Conservation (phyloP, 176 grass and related monocot species). For the Avena insularis region DNA sequence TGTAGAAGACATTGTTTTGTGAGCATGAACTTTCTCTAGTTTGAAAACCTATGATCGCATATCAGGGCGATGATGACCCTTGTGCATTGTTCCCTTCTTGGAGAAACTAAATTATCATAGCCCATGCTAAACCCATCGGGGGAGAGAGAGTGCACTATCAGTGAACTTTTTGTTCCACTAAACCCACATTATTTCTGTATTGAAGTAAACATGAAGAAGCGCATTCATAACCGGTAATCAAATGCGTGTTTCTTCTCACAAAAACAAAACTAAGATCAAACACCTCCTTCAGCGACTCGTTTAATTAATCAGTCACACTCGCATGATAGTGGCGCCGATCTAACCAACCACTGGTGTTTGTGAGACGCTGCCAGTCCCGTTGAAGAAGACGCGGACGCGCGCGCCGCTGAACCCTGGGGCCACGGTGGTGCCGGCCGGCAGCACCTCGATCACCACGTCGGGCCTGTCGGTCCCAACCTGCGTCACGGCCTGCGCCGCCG, state of each 20-base stretch:
- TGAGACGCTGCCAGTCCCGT: not conserved
- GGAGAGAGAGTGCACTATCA: not conserved
- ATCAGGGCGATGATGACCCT: too few species aligned
- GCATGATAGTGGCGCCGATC: not conserved
- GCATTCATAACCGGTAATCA: too few species aligned
- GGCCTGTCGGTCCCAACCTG: constrained; percentile 9
- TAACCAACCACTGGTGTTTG: not conserved
- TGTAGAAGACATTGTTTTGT: too few species aligned
- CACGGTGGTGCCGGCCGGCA: constrained; percentile 8
- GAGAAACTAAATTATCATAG: too few species aligned
- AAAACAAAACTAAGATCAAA: not conserved
- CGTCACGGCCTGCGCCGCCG: not conserved
- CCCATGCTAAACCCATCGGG: too few species aligned
- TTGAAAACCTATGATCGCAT: too few species aligned
- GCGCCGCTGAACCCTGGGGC: not conserved
- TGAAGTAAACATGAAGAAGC: not conserved
- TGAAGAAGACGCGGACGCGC: constrained; percentile 21
- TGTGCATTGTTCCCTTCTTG: too few species aligned
- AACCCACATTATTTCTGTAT: not conserved
- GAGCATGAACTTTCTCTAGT: too few species aligned
- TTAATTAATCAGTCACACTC: not conserved
- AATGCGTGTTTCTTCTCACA: too few species aligned
- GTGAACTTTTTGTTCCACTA: not conserved
- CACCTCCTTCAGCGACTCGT: not conserved
- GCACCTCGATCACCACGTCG: not conserved